Base-by-base conservation (phyloP, 371 early-diverging fungal genomes). In the Sporodiniella umbellata region DNA sequence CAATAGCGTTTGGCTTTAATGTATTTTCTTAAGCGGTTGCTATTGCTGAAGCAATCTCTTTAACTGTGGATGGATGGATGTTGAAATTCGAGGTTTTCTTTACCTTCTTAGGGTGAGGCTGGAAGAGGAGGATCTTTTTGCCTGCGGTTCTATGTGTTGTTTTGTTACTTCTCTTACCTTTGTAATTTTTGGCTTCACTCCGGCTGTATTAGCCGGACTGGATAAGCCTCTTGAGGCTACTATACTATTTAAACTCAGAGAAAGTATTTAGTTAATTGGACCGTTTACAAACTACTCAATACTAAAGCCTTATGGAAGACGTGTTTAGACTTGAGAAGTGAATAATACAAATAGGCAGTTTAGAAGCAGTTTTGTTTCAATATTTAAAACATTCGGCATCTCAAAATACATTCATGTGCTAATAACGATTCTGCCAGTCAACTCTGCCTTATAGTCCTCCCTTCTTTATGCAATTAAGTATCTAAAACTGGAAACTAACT, bases 111-210 rank as follows among this genome's bases (percentile, higher is more conserved):
- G 21, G 40, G 21, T 40, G 40, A 40, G 5, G 40, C 21, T 40
- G 40, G 40, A 40, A 40, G 40, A 40, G 40, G 40, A 40, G 12
- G 40, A 40, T 40, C 40, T 21, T 40, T 40, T 40, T 40, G 40
- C 40, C 8, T 21, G 15, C 40, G 7, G 8, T 40, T 40, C 30
- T 28, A 19, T 11, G 40, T 8, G 8, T 18, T 40, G 40, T 40
- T 40, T 40, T 19, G 21, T 40, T 40, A 10, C 1, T 37, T 37
- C 21, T 12, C 21, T 21, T 40, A 10, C 21, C 40, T n/a, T 35
- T 17, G 19, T 22, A 18, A 18, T 8, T 22, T 40, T 40, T 21
- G 21, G 14, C 7, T 8, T 22, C 17, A 40, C 8, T 40, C 21
- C 40, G 21, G 40, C 8, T 19, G 10, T 7, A 10, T 40, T 5